A percentile compares a stretch with the other conserved stretches of the same genome.
phyloP scores from a whole-genome alignment of 352 stramenopile genomes.

The Pythium monospermum region DNA sequence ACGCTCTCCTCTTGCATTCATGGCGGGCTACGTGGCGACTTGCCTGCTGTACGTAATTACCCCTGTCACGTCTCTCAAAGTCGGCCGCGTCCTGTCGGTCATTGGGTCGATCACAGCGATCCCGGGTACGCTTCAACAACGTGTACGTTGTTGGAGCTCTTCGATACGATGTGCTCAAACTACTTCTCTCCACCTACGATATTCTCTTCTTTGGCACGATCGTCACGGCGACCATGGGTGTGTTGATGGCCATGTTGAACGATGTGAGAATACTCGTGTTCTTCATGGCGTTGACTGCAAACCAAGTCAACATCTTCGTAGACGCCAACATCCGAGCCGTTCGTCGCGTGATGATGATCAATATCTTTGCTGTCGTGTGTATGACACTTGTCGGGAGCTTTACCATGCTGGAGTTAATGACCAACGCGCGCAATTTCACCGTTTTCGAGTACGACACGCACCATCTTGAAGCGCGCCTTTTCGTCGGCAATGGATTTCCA shows the following conservation, averaged over 20 bases:
- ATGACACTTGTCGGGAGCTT: not conserved
- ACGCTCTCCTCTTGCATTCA: too few relatives aligned
- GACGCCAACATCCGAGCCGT: slow-evolving; percentile 17
- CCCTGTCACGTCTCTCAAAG: too few relatives aligned
- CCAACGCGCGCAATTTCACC: slow-evolving; percentile 1
- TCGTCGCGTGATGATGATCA: slow-evolving; percentile 10
- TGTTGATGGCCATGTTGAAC: slow-evolving; percentile 4
- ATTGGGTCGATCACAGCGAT: too few relatives aligned
- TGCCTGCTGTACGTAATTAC: too few relatives aligned
- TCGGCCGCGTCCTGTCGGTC: too few relatives aligned
- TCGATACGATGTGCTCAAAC: too few relatives aligned
- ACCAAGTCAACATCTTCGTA: slow-evolving; percentile 18
- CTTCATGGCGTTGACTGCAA: slow-evolving; percentile 2
- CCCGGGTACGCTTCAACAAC: too few relatives aligned
- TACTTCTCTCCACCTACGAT: slow-evolving; percentile 16
- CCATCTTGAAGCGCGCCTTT: not conserved
- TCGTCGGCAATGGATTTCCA: slow-evolving; percentile 14
- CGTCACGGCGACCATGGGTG: not conserved
- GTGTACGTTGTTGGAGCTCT: too few relatives aligned
- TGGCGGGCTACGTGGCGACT: too few relatives aligned
- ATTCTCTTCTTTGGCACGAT: slow-evolving; percentile 13
- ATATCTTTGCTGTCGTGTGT: slow-evolving; percentile 3
- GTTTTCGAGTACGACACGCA: not conserved
- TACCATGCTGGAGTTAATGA: not conserved
- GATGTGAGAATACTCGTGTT: slow-evolving; percentile 8